phyloP scores from a whole-genome alignment of 345 rosid species.

The Diplotaxis tenuifolia region DNA sequence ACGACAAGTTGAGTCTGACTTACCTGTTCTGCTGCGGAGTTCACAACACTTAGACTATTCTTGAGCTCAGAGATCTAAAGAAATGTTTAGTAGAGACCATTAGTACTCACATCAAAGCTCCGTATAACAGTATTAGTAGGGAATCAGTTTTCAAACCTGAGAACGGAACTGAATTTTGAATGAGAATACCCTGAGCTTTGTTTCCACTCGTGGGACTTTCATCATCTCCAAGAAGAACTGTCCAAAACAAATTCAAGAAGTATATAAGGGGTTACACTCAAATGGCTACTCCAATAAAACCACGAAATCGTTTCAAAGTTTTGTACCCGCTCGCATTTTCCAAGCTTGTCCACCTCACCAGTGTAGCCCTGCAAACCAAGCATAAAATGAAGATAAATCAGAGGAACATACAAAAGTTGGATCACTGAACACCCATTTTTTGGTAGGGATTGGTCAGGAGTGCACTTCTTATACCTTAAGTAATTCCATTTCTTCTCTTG shows the following conservation, averaged over 20 bases:
- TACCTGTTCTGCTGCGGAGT: constrained; percentile 85
- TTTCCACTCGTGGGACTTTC: constrained; percentile 87
- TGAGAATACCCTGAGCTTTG: constrained; percentile 89
- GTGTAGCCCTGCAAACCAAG: constrained; percentile 60
- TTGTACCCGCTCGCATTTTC: constrained; percentile 86
- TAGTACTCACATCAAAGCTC: constrained; percentile 22
- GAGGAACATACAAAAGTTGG: constrained; percentile 3
- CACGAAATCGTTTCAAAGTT: constrained; percentile 1
- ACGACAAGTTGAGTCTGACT: constrained; percentile 20
- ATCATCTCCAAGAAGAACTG: constrained; percentile 93
- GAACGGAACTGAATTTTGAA: constrained; percentile 79
- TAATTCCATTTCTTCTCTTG: constrained; percentile 90
- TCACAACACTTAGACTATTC: constrained; percentile 63
- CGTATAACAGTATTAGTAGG: background rate
- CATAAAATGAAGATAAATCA: constrained; percentile 7
- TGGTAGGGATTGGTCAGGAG: background rate
- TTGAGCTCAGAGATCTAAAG: constrained; percentile 76
- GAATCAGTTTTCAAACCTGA: constrained; percentile 55
- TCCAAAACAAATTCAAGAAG: constrained; percentile 30
- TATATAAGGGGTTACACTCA: constrained; percentile 14
- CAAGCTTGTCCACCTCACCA: constrained; percentile 81
- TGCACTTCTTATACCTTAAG: constrained; percentile 55
- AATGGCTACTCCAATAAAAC: constrained; percentile 10
- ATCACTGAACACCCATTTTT: constrained; percentile 17
- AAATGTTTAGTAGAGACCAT: constrained; percentile 10